Conservation (phyloP, 148 eudicot species). For the Selenicereus undatus region DNA sequence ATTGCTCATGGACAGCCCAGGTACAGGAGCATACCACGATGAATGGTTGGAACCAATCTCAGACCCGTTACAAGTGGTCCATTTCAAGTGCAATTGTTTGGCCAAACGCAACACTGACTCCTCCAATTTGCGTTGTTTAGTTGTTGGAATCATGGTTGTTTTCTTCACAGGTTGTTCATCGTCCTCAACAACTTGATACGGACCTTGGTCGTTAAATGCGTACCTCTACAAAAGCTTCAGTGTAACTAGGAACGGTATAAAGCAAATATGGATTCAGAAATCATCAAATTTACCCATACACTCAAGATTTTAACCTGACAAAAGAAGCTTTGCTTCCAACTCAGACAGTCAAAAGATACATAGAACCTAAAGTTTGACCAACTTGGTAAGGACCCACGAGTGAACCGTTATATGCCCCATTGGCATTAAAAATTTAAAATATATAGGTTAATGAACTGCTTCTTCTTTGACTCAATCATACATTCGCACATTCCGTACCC, state of each 20-base stretch:
- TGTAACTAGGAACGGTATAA: not conserved
- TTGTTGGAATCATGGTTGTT: not conserved
- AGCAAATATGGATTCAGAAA: no score
- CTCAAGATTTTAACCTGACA: no score
- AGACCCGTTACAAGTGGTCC: slow-evolving; percentile 71
- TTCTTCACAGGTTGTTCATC: slow-evolving; percentile 28
- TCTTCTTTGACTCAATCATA: no score
- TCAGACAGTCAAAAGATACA: no score
- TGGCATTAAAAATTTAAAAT: no score
- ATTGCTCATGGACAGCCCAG: not conserved
- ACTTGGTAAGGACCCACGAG: no score
- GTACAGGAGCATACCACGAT: slow-evolving; percentile 42
- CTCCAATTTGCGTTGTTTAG: not conserved
- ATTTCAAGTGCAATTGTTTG: slow-evolving; percentile 62
- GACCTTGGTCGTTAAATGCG: slow-evolving; percentile 49
- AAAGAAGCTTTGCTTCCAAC: no score
- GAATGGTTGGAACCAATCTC: slow-evolving; percentile 81
- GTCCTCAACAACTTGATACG: slow-evolving; percentile 38
- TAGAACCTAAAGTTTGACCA: no score
- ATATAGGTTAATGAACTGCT: no score
- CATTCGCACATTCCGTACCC: no score
- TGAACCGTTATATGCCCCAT: no score
- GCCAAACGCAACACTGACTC: slow-evolving; percentile 34
- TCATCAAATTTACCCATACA: no score
- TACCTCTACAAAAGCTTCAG: slow-evolving; percentile 44